These are phyloP conservation scores for Spizellomyces punctatus DNA, from an alignment of 192 early-diverging fungal species.

Conservation along the genomic window DNA sequence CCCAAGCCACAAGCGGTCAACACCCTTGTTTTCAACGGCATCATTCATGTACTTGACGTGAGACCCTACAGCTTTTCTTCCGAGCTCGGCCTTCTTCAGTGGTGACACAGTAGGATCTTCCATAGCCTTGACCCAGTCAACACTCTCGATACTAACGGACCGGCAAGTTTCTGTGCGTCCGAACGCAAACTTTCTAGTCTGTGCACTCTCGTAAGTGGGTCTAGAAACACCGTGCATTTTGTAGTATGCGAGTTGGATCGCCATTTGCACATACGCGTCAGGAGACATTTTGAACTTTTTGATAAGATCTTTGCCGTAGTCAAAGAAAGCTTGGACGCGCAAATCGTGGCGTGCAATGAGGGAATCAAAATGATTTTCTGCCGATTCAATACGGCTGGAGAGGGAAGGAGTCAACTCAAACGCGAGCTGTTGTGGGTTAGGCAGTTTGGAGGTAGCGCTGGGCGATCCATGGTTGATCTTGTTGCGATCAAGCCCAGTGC, in stretches of 20 bases:
- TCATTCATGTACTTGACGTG: conserved; percentile 82
- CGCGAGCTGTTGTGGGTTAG: conserved; percentile 67
- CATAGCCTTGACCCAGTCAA: conserved; percentile 87
- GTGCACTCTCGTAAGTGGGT: conserved; percentile 93
- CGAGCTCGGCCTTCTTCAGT: conserved; percentile 66
- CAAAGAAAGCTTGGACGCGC: conserved; percentile 77
- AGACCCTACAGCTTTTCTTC: conserved; percentile 72
- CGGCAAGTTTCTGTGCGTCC: conserved; percentile 96
- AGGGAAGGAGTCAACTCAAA: conserved; percentile 71
- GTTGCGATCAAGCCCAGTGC: conserved; percentile 54
- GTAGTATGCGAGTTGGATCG: conserved; percentile 95
- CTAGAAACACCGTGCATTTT: conserved; percentile 77
- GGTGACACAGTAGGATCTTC: conserved; percentile 53
- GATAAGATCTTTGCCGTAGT: conserved; percentile 94
- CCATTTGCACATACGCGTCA: conserved; percentile 75
- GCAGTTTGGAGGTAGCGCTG: conserved; percentile 56
- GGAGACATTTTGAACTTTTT: conserved; percentile 68
- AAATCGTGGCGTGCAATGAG: conserved; percentile 81
- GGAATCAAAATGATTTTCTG: conserved; percentile 78
- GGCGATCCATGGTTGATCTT: conserved; percentile 75
- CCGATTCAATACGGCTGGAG: conserved; percentile 63
- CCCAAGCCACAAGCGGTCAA: conserved; percentile 91
- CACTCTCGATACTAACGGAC: conserved; percentile 73
- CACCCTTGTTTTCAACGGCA: conserved; percentile 80
- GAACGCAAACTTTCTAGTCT: conserved; percentile 88